Base-by-base conservation (phyloP, 805 yeast genomes). In the Candida railenensis region DNA sequence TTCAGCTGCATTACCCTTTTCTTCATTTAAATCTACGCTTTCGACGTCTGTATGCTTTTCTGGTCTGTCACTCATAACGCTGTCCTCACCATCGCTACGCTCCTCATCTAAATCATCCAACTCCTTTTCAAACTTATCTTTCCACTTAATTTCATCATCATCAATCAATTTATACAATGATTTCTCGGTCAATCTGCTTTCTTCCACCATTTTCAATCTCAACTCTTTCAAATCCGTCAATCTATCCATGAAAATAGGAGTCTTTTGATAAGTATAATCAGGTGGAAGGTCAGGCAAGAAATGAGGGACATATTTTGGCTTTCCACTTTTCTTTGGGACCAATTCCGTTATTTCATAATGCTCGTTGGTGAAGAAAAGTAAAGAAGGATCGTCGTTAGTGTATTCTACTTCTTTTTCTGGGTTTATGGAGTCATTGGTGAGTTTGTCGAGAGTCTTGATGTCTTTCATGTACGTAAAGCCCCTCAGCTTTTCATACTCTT, bases 231-330 rank as follows among this genome's bases (percentile, higher is more conserved):
- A 88, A 57, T 89, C 92, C 1, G 83, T 78, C 14, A 83, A 66
- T 18, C 83, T 73, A 20, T 80, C 71, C 46, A 83, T 75, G 60
- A 72, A 90, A 51, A 76, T 75, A 0, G 96, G 86, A 0, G 96
- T 87, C 46, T 83, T 78, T 63, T 81, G 82, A 61, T 86, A 92
- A 0, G 98, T 92, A 64, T 91, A 95, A 57, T 89, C 96, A 0
- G 98, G 96, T 1, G 99, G 99, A 22, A 92, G 73, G 11, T 82
- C 81, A 0, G 99, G 99, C 54, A 92, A 68, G 83, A 90, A 90
- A 4, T 68, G 59, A 0, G 95, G 95, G 5, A 88, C 75, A 48
- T 80, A 80, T 3, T 62, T 59, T 1, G 75, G 73, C 22, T 54
- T 53, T n/a, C 46, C 41, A 4, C 61, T 50, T 40, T 32, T 83